Percentiles rank a stretch among this genome's conserved stretches.
Evolutionary conservation across 1,139 yeast species (phyloP).

Genomic region (Blastobotrys apis): DNA sequence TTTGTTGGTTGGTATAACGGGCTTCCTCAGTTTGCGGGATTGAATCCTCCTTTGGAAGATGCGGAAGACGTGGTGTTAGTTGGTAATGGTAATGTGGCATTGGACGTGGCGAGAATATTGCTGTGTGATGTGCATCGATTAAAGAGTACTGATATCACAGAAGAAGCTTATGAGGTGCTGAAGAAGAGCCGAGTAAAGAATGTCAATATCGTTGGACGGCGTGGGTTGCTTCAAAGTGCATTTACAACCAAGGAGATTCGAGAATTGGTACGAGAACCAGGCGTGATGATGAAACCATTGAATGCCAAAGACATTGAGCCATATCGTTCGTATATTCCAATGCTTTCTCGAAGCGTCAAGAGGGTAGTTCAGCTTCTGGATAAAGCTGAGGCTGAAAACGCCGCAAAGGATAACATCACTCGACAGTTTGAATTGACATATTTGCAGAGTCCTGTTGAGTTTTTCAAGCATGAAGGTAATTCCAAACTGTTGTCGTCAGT

Average conservation of each 20-base stretch:
- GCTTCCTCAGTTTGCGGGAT: conserved; percentile 54
- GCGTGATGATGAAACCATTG: conserved; percentile 56
- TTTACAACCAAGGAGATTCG: conserved; percentile 90
- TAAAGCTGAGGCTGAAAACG: conserved; percentile 38
- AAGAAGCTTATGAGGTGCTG: conserved; percentile 54
- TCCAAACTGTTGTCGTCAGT: conserved; percentile 44
- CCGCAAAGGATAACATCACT: conserved; percentile 21
- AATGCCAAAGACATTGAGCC: conserved; percentile 43
- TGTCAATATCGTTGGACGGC: conserved; percentile 75
- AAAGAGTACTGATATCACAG: conserved; percentile 65
- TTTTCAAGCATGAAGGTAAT: conserved; percentile 40
- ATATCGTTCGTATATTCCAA: conserved; percentile 38
- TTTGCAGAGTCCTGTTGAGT: conserved; percentile 59
- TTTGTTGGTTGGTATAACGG: conserved; percentile 98
- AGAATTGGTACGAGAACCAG: conserved; percentile 65
- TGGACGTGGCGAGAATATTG: conserved; percentile 81
- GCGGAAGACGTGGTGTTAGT: conserved; percentile 68
- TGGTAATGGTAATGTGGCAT: conserved; percentile 98
- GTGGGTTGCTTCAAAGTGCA: conserved; percentile 76
- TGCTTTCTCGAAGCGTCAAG: conserved; percentile 61
- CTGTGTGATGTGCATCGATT: conserved; percentile 51
- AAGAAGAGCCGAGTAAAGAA: conserved; percentile 50
- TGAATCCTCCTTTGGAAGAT: conserved; percentile 52
- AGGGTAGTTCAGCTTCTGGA: conserved; percentile 62
- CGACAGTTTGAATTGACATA: conserved; percentile 68